Evolutionary conservation across 345 rosid species (phyloP).

Genomic region (Eucalyptus shirleyi): DNA sequence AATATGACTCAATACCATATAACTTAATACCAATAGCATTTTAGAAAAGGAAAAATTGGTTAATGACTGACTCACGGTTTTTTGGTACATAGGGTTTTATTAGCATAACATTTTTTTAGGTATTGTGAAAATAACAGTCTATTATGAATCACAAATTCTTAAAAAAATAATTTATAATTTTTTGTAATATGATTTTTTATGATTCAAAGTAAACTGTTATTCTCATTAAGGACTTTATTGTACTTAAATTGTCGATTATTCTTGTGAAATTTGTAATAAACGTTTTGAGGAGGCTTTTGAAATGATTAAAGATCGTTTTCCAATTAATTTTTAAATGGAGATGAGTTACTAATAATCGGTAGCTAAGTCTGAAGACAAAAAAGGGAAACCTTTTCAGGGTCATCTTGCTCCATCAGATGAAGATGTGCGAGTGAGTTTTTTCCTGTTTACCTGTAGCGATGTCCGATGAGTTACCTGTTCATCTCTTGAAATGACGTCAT

Average conservation of each 20-base stretch:
- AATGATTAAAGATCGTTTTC: no score
- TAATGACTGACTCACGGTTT: neutral
- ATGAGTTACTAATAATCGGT: neutral
- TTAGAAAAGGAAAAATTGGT: neutral
- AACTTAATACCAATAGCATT: neutral
- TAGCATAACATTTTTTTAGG: rapidly evolving
- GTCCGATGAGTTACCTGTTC: neutral
- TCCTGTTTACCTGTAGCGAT: neutral
- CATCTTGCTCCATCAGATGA: neutral
- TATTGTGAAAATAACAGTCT: rapidly evolving
- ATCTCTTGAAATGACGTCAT: neutral
- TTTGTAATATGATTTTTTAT: no score
- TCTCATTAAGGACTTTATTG: no score
- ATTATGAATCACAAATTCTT: rapidly evolving
- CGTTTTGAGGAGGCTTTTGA: neutral
- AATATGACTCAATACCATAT: neutral
- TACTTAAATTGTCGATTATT: neutral
- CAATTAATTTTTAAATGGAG: no score
- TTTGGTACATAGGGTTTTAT: rapidly evolving
- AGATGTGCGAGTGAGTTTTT: neutral
- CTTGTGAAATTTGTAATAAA: neutral
- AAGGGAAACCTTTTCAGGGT: neutral
- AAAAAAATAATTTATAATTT: no score
- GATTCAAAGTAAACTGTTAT: rapidly evolving
- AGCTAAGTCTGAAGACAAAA: neutral